Evolutionary conservation across 768 basidiomycete species (phyloP).

Genomic region (Boletus rubroflammeus): DNA sequence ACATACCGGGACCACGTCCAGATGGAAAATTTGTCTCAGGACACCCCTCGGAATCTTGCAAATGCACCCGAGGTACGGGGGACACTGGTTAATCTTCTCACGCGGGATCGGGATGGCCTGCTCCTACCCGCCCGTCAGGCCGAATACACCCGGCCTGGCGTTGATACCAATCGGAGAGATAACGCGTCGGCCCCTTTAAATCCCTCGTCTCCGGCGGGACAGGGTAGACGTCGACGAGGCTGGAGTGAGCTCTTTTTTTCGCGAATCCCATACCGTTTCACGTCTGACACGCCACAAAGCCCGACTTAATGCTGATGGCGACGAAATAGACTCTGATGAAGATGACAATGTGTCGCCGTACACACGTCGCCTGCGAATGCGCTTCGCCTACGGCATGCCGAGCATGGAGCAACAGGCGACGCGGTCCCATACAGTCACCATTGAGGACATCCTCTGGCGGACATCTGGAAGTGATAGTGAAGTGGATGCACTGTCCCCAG

Average conservation of each 20-base stretch:
- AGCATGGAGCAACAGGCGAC: constrained; percentile 27
- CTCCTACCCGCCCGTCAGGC: constrained; percentile 1
- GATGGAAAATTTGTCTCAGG: constrained; percentile 3
- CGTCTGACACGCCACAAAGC: constrained; percentile 25
- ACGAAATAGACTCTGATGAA: constrained; percentile 60
- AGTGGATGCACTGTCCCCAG: constrained; percentile 16
- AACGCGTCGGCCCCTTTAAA: constrained; percentile 4
- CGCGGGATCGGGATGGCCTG: constrained; percentile 24
- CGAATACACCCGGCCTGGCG: constrained; percentile 2
- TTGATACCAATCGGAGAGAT: constrained; percentile 12
- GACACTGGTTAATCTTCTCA: constrained; percentile 21
- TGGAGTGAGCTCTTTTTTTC: constrained; percentile 26
- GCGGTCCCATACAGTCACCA: constrained; percentile 28
- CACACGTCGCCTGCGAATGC: constrained; percentile 45
- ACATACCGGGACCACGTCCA: too few relatives aligned
- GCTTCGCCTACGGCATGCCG: constrained; percentile 21
- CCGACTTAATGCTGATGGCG: constrained; percentile 48
- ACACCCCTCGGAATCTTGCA: constrained; percentile 19
- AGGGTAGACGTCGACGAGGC: constrained; percentile 31
- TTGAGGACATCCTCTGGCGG: constrained; percentile 24
- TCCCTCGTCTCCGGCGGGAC: constrained; percentile 12
- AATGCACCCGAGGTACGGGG: constrained; percentile 25
- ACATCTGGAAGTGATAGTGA: constrained; percentile 25
- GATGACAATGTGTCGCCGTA: constrained; percentile 52
- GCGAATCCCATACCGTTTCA: background rate